phyloP scores from a whole-genome alignment of 139 green algal genomes.

The Micromonas commoda region DNA sequence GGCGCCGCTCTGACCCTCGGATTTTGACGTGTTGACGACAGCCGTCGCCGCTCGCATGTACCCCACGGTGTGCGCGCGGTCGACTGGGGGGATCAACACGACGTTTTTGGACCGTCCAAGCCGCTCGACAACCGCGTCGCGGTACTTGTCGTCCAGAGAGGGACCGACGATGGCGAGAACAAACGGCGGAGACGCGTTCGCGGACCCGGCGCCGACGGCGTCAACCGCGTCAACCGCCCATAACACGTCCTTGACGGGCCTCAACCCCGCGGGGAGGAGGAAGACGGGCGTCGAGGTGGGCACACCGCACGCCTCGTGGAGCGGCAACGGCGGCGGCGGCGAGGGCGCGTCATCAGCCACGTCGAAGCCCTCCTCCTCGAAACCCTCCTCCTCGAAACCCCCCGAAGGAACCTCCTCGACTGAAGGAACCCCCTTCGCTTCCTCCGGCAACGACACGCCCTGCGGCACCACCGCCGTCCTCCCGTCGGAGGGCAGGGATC shows the following conservation, averaged over 20 bases:
- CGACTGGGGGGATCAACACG: background rate
- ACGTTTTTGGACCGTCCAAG: no score
- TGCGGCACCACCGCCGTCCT: background rate
- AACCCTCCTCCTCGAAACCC: no score
- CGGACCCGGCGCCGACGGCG: background rate
- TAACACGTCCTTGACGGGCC: constrained; percentile 21
- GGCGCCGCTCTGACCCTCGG: background rate
- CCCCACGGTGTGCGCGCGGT: background rate
- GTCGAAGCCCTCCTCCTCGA: no score
- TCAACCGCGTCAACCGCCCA: background rate
- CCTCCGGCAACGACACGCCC: background rate
- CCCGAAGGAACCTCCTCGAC: no score
- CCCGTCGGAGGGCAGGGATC: background rate
- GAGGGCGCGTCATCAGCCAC: background rate
- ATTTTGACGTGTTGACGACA: constrained; percentile 6
- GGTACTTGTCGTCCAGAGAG: constrained; percentile 3
- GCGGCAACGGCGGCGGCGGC: background rate
- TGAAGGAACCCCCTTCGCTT: constrained; percentile 11
- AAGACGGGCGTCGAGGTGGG: background rate
- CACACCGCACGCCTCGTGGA: background rate
- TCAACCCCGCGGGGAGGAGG: constrained; percentile 1
- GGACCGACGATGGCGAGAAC: background rate
- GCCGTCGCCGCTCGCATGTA: background rate
- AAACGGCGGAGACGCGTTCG: no score
- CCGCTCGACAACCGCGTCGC: background rate